Evolutionary conservation across 2,329 filamentous ascomycete genomes (phyloP), one percentile per base, ranked within the genome.

Genomic region (Paracoccidioides lutzii): DNA sequence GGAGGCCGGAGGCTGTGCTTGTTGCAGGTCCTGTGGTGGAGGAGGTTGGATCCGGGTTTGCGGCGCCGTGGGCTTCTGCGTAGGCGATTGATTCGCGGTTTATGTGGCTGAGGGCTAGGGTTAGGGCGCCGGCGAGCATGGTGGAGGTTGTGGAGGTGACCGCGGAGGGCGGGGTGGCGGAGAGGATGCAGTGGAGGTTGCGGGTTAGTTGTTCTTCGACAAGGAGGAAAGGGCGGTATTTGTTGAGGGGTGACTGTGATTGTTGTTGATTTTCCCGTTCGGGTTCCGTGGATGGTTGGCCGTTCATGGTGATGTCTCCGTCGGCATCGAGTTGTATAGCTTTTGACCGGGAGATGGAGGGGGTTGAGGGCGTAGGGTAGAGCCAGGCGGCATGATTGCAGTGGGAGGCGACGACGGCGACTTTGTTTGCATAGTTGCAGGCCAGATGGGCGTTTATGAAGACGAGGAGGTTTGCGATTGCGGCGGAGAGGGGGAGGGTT

Each of bases 391-490:
- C 88, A 60, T 87, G 84, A 66, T 93, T 85, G 61, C 83, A 84
- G 69, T 98, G 93, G 7, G 89, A 89, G 38, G 91, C 93, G 59
- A 98, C 82, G 14, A 98, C 81, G 59, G 90, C 90, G 51, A 97
- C 88, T 69, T 91, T 87, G 73, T 97, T 97, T 55, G 87, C 82
- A 70, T 93, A 91, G 72, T 90, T 94, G 68, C 91, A 90, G 62
- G 93, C 90, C 37, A 98, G 80, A 68, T 98, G 94, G 55, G 91
- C 89, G 71, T 98, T 97, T 74, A 96, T 84, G 74, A 96, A 97
- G 75, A 98, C 85, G 65, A 97, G 84, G 60, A 97, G 81, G 72
- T 91, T 86, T 59, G 91, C 88, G 58, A 98, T 78, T 59, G 89
- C 89, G 65, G 86, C 85, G 52, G 87, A 87, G 58, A 98, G 81